Percentiles rank a stretch among this genome's conserved stretches.
These are phyloP conservation scores for Fusarium agapanthi DNA, from an alignment of 2,329 filamentous ascomycete genomes.

Conservation along the genomic window DNA sequence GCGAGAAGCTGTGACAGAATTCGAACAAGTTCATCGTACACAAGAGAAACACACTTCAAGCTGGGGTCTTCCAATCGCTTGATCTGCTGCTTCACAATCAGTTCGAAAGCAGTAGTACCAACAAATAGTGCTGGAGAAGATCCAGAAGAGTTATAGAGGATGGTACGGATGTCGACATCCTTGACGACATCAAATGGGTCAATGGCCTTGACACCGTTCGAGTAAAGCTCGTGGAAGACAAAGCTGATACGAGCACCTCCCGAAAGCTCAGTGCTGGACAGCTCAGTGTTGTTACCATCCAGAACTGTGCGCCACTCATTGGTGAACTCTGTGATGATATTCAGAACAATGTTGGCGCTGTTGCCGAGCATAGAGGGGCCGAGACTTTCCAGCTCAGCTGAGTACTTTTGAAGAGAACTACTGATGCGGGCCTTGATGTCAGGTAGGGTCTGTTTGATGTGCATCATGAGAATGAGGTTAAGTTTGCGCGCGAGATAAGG, in stretches of 20 bases:
- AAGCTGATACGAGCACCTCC: conserved; percentile 98
- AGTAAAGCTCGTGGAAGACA: conserved; percentile 98
- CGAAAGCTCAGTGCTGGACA: conserved; percentile 93
- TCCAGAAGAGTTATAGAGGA: conserved; percentile 98
- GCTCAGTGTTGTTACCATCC: conserved; percentile 95
- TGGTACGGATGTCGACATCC: conserved; percentile 95
- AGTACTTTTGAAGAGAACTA: conserved; percentile 93
- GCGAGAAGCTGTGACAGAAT: conserved; percentile 89
- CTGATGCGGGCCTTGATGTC: conserved; percentile 98
- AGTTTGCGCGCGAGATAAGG: conserved; percentile 96
- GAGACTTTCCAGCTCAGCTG: conserved; percentile 79
- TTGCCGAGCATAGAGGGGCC: conserved; percentile 97
- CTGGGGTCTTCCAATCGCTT: conserved; percentile 95
- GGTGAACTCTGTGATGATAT: conserved; percentile 98
- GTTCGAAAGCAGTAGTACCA: conserved; percentile 95
- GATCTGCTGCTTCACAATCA: conserved; percentile 99
- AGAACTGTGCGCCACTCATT: conserved; percentile 97
- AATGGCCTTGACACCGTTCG: conserved; percentile 96
- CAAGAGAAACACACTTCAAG: conserved; percentile 94
- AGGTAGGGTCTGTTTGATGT: conserved; percentile 98
- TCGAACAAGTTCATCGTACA: conserved; percentile 96
- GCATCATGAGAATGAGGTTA: conserved; percentile 99
- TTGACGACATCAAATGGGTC: conserved; percentile 98
- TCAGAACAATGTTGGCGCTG: conserved; percentile 94
- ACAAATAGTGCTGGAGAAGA: conserved; percentile 97